Evolutionary conservation across 2,329 filamentous ascomycete species (phyloP).

Genomic region (Alternaria metachromatica): DNA sequence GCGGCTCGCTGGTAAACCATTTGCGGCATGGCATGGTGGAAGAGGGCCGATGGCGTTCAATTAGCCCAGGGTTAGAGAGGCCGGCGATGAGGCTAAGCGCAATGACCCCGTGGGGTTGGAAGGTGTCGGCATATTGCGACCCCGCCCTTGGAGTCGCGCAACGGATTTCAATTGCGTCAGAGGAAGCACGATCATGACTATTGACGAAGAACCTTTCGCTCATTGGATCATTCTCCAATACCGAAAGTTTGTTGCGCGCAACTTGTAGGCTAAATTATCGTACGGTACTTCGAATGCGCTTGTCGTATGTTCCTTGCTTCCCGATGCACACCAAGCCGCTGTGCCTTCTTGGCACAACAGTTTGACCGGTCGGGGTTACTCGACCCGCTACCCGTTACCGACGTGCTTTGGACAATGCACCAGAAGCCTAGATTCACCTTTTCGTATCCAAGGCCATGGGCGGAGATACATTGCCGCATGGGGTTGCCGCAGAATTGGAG

Average conservation of each 20-base stretch:
- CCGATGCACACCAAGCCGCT: not conserved
- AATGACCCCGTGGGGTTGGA: slow-evolving; percentile 8
- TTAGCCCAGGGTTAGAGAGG: not conserved
- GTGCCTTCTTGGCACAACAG: not conserved
- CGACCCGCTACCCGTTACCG: not conserved
- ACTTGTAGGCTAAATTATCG: not conserved
- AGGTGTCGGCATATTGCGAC: not conserved
- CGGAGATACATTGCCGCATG: not conserved
- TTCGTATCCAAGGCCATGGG: not conserved
- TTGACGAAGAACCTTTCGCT: not conserved
- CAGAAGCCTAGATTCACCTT: not conserved
- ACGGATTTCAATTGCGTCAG: not conserved
- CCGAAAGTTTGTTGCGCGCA: not conserved
- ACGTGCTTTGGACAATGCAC: not conserved
- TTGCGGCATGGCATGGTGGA: not conserved
- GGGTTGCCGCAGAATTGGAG: not conserved
- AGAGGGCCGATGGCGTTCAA: not conserved
- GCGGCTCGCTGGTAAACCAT: not conserved
- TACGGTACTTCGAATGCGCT: not conserved
- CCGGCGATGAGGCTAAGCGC: slow-evolving; percentile 1
- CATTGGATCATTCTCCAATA: not conserved
- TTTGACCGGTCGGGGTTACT: not conserved
- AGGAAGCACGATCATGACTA: not conserved
- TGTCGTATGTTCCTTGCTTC: not conserved
- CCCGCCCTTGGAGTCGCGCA: not conserved